Evolutionary conservation across 768 basidiomycete genomes (phyloP).

Genomic region (Coprinopsis strossmayeri): DNA sequence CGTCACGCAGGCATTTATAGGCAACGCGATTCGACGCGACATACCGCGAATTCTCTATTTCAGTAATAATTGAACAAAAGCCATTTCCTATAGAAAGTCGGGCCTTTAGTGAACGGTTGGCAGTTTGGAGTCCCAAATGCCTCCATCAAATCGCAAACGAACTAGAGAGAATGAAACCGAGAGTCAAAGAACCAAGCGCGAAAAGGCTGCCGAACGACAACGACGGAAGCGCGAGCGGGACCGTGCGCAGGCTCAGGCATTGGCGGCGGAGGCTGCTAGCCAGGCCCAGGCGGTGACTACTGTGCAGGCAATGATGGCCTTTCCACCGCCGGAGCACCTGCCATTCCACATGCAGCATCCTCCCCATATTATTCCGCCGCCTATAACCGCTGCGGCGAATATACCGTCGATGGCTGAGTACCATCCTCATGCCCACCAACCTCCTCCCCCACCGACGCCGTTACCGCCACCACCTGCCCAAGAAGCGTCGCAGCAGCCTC

Average conservation of each 20-base stretch:
- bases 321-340: slow-evolving; percentile 10
- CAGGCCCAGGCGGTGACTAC: slow-evolving; percentile 5
- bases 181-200: slow-evolving; percentile 67
- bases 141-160: slow-evolving; percentile 39
- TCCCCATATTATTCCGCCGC: too few species aligned
- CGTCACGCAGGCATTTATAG: slow-evolving; percentile 28
- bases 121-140: slow-evolving; percentile 7
- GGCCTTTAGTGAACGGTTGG: slow-evolving; percentile 23
- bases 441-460: slow-evolving; percentile 10
- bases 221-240: slow-evolving; percentile 76
- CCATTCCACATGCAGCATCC: slow-evolving; percentile 19
- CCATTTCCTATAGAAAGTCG: slow-evolving; percentile 4
- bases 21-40: slow-evolving; percentile 12
- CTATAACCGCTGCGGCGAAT: neutral
- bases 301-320: slow-evolving; percentile 4
- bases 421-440: slow-evolving; percentile 6
- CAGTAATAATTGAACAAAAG: slow-evolving; percentile 4
- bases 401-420: too few species aligned
- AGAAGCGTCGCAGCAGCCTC: neutral
- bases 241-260: slow-evolving; percentile 27
- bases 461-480: neutral
- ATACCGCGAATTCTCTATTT: slow-evolving; percentile 7
- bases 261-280: slow-evolving; percentile 17
- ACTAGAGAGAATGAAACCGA: slow-evolving; percentile 69
- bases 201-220: slow-evolving; percentile 84